Evolutionary conservation across 805 yeast species (phyloP).

Genomic region (Barnettozyma sucrosica): DNA sequence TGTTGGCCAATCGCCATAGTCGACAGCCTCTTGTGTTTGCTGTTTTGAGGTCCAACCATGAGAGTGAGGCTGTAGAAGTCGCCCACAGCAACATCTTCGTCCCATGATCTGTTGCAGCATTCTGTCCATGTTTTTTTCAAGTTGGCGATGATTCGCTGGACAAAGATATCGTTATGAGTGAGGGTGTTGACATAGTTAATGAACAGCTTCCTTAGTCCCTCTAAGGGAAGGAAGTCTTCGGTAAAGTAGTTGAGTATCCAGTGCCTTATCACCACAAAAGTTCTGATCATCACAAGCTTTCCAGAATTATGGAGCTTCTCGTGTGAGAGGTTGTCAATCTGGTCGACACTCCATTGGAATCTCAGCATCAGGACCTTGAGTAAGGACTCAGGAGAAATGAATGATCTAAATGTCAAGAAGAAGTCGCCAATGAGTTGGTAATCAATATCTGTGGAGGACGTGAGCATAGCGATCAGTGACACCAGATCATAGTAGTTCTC

Average conservation of each 20-base stretch:
- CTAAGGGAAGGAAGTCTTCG: conserved; percentile 67
- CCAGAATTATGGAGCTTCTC: conserved; percentile 42
- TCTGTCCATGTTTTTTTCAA: conserved; percentile 46
- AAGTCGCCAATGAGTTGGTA: conserved; percentile 80
- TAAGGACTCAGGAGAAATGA: conserved; percentile 51
- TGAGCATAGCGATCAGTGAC: conserved; percentile 16
- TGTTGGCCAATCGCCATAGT: conserved; percentile 33
- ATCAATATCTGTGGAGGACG: conserved; percentile 40
- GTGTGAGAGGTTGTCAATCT: conserved; percentile 22
- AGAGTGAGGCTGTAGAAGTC: conserved; percentile 20
- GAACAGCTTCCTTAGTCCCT: conserved; percentile 41
- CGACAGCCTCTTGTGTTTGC: conserved; percentile 31
- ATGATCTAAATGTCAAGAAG: conserved; percentile 75
- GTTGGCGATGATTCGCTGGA: conserved; percentile 36
- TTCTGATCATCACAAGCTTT: conserved; percentile 63
- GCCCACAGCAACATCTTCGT: conserved; percentile 26
- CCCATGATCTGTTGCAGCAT: conserved; percentile 26
- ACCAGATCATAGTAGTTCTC: conserved; percentile 7
- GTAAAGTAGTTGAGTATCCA: conserved; percentile 86
- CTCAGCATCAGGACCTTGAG: conserved; percentile 59
- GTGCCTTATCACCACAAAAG: conserved; percentile 82
- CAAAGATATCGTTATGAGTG: conserved; percentile 20
- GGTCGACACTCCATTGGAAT: conserved; percentile 63
- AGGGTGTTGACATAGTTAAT: conserved; percentile 30
- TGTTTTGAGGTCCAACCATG: conserved; percentile 24